Base-by-base conservation (phyloP, 2,329 filamentous ascomycete species). In the Penicillium sp. region DNA sequence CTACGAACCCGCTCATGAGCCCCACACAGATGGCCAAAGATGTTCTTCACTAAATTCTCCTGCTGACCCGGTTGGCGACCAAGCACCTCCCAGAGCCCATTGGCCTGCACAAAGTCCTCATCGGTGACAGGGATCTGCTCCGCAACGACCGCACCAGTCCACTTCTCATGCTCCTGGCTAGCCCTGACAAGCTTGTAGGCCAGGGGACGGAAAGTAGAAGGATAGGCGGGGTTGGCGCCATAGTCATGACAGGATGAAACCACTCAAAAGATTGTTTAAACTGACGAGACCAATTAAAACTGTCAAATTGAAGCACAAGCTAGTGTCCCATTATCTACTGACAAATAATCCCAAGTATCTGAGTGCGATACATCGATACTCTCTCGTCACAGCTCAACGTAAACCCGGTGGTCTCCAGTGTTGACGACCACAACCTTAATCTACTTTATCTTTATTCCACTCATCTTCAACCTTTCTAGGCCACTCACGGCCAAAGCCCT, bases 21-120 rank as follows among this genome's bases (percentile, higher is more conserved):
- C 55, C 76, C 82, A 49, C 76, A 78, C 65, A 90, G 75, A 68
- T 89, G 86, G 3, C 78, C 85, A 2, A 86, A 76, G 19, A 89
- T 80, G 65, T 89, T 90, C 60, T 79, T 73, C 42, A 89, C 76
- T 61, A 88, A 87, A 72, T 87, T 86, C 2, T 86, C 82, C 74
- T 89, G 86, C 72, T 89, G 87, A 2, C 85, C 86, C 3, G 77
- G 75, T 56, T 77, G 71, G 47, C 77, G 76, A 33, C 77, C 77
- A 38, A 81, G 72, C 30, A 79, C 75, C 62, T 80, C 70, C 80
- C 80, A 82, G 51, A 82, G 73, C 12, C 71, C 76, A 53, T 76
- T 75, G 15, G 80, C 72, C 67, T 82, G 79, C 38, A 80, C 78
- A 56, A 78, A 82, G 56, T 82, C 80, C 56, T 81, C 77, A 24